A percentile compares a stretch with the other conserved stretches of the same genome.
Evolutionary conservation across 1,284 basidiomycete species (phyloP).

Genomic region (Ustilago bromivora): DNA sequence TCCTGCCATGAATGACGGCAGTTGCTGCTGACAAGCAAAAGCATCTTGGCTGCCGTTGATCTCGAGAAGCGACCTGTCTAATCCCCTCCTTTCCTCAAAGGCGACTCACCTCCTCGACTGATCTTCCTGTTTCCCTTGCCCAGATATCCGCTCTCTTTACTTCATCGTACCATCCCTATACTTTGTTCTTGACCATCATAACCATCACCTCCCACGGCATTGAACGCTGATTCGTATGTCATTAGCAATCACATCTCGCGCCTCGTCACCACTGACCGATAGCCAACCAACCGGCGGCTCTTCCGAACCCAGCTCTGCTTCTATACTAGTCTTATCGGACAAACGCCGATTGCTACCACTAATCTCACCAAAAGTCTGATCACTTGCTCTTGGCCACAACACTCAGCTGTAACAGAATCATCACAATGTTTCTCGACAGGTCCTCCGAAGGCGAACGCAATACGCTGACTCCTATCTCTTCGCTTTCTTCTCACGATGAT

Average conservation of each 20-base stretch:
- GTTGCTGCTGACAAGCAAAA: constrained; percentile 1
- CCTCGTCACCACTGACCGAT: not conserved
- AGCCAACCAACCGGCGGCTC: not conserved
- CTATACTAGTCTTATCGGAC: not conserved
- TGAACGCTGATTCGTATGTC: no score
- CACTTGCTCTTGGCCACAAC: no score
- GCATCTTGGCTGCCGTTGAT: constrained; percentile 2
- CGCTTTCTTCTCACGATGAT: constrained; percentile 14
- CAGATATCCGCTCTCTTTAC: no score
- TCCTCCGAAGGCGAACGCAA: constrained; percentile 29
- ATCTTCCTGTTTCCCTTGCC: no score
- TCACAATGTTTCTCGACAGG: constrained; percentile 25
- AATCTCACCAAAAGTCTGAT: not conserved
- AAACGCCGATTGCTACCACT: not conserved
- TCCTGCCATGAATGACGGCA: not conserved
- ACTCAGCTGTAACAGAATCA: not conserved
- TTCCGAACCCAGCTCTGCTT: not conserved
- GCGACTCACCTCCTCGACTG: not conserved
- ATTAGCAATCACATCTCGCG: no score
- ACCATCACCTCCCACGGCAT: no score
- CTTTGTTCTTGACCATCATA: no score
- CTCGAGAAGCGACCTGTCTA: not conserved
- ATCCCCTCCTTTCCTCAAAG: not conserved
- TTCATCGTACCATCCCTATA: no score
- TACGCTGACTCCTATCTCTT: constrained; percentile 39